A percentile compares a stretch with the other conserved stretches of the same genome.
phyloP scores from a whole-genome alignment of 2,329 filamentous ascomycete species.

The Diaporthe amygdali region DNA sequence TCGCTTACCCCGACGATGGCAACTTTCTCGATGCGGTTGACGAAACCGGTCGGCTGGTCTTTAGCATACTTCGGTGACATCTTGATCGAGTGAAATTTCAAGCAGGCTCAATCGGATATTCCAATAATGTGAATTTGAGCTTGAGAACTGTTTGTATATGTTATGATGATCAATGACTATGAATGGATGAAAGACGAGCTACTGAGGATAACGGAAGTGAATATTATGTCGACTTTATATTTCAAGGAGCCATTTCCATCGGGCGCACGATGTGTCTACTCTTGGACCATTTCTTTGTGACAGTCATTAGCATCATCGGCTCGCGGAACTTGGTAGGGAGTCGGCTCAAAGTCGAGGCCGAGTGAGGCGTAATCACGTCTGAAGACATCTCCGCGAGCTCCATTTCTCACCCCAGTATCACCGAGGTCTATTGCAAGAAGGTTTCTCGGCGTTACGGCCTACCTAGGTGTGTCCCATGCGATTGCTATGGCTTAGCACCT shows the following conservation, averaged over 20 bases:
- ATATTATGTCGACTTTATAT: neutral
- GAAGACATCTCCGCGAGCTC: neutral
- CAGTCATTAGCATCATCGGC: neutral
- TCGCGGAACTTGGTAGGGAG: neutral
- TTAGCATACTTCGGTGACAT: slow-evolving; percentile 27
- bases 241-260: neutral
- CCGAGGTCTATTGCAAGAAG: neutral
- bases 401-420: neutral
- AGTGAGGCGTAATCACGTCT: neutral
- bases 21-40: slow-evolving; percentile 48
- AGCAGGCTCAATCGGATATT: neutral
- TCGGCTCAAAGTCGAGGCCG: neutral
- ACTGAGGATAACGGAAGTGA: neutral
- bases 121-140: too few relatives aligned
- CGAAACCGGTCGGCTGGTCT: slow-evolving; percentile 29
- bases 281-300: neutral
- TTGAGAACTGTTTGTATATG: neutral
- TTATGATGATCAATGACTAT: neutral
- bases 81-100: neutral
- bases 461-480: neutral
- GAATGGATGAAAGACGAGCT: neutral
- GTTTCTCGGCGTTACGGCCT: neutral
- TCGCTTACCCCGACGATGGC: slow-evolving; percentile 53
- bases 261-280: neutral
- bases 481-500: neutral